A percentile compares a stretch with the other conserved stretches of the same genome.
Conservation (phyloP, 352 stramenopile genomes). For the Globisporangium abappressorium region DNA sequence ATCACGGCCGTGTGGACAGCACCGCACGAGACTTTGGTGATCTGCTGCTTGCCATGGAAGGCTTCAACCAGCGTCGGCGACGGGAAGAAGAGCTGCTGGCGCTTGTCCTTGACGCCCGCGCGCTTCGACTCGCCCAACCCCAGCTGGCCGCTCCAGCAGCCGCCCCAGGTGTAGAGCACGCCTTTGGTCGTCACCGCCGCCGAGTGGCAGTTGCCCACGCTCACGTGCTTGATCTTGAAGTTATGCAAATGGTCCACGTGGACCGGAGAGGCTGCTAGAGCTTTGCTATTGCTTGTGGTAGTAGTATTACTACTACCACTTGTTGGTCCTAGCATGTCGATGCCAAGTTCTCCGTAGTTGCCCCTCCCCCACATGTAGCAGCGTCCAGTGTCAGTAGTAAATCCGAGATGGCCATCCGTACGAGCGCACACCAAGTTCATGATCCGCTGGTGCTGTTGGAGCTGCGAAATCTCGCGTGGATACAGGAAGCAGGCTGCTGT, state of each 20-base stretch:
- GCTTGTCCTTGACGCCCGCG: conserved; percentile 46
- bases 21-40: conserved; percentile 86
- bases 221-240: conserved; percentile 26
- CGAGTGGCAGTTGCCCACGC: conserved; percentile 67
- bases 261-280: not conserved
- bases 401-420: conserved; percentile 44
- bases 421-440: conserved; percentile 39
- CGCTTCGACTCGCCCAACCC: conserved; percentile 57
- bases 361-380: conserved; percentile 65
- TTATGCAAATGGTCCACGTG: conserved; percentile 10
- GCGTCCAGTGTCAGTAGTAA: conserved; percentile 27
- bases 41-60: conserved; percentile 27
- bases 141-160: conserved; percentile 68
- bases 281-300: not conserved
- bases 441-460: conserved; percentile 24
- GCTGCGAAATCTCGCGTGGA: conserved; percentile 32
- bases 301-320: not conserved
- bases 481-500: conserved; percentile 38
- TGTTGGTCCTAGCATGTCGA: no score
- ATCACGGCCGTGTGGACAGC: conserved; percentile 79
- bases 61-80: conserved; percentile 57
- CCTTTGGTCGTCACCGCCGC: conserved; percentile 48
- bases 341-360: conserved; percentile 42
- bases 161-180: conserved; percentile 58
- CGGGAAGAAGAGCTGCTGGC: conserved; percentile 57